Base-by-base conservation (phyloP, 192 early-diverging fungal genomes). In the Radiomyces spectabilis region DNA sequence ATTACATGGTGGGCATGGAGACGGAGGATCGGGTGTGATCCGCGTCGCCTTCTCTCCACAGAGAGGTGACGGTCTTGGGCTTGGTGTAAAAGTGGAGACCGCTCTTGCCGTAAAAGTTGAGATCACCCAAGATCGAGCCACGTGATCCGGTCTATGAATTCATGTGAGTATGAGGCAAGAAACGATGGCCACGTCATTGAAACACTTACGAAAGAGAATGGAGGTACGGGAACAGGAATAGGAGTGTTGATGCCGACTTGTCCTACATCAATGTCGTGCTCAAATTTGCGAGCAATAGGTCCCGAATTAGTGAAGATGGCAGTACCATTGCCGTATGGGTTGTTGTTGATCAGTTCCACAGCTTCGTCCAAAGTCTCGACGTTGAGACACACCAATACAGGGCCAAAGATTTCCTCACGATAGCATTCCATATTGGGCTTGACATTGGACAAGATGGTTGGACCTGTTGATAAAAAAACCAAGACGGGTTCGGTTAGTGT, bases 161-260 rank as follows among this genome's bases (percentile, higher is more conserved):
- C 16, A 24, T 37, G 13, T 35, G 24, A 53, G 15, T 4, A 33
- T 42, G 9, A 42, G 27, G 19, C 19, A 32, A 24, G 8, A 18
- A 49, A 31, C 26, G 33, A 12, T 24, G 12, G 16, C 2, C 5
- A 31, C 5, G 33, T 33, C 12, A 5, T 13, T 22, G 40, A 18
- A 31, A 16, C 5, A 42, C 5, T n/a, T 29, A 43, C 42, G 15
- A 10, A 31, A 38, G n/a, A 89, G 75, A 98, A 98, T 84, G 93
- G 92, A 51, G 95, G 95, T 56, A 98, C 73, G 5, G 95, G 95
- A 26, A 98, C 95, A 5, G 95, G 95, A 55, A 96, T 96, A 5
- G 95, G 93, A 21, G 95, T 91, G 29, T 83, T 85, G 68, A 80
- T 75, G 46, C 90, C 93, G 26, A 96, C 83, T 73, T 98, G 95